Base-by-base conservation (phyloP, 306 rosid species). In the Begonia peltatifolia region DNA sequence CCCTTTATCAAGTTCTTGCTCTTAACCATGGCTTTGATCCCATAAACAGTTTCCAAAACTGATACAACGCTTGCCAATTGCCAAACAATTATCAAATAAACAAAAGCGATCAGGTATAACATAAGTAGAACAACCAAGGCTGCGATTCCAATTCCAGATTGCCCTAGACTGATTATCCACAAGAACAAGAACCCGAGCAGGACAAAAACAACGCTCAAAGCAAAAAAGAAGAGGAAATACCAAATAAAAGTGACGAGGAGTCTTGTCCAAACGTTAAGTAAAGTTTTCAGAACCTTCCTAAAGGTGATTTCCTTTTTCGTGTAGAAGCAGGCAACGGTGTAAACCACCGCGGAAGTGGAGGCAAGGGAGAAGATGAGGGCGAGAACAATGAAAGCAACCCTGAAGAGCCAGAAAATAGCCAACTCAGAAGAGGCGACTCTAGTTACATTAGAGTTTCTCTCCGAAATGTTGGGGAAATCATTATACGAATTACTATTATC, bases 11-110 rank as follows among this genome's bases (percentile, higher is more conserved):
- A 44, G 13, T 51, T 57, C 71, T 30, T 67, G 22, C 66, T 54
- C 66, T 67, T 67, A 15, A 41, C 11, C 66, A 60, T 60, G 12
- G 71, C 61, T 49, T 60, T 38, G 41, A 60, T 14, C 13, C 66
- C 71, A 42, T 49, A 54, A 2, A 42, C 61, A 48, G 25, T 57
- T 20, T 67, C 71, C 41, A 67, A 49, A 22, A 67, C 71, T 1
- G 71, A 53, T 0, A 59, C 66, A n/a, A 67, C 66, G 6, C 61
- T 60, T 0, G 66, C 71, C 62, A 67, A 15, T 47, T 48, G 53
- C 71, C 62, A 67, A 18, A 67, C 52, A 12, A 67, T 36, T 46
- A 41, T 47, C 12, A 67, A 46, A 13, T 67, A 67, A 2, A 67
- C 62, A 54, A 62, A 51, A 2, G 57, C 65, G 12, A 60, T 6